A percentile compares a stretch with the other conserved stretches of the same genome.
Conservation (phyloP, 306 rosid species). For the Vigna angularis region DNA sequence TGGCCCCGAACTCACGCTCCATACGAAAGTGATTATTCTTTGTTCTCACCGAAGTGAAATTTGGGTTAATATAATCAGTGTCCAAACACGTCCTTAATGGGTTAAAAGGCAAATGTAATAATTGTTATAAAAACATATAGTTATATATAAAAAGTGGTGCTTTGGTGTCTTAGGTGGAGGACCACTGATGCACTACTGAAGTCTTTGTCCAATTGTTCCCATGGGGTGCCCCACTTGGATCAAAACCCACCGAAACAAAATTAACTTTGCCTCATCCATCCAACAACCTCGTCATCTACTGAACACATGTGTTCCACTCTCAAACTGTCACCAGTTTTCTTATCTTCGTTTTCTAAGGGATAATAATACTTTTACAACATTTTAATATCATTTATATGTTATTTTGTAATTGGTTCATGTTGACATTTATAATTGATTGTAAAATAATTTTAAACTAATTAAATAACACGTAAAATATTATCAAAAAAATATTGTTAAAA, state of each 20-base stretch:
- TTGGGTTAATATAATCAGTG: not conserved
- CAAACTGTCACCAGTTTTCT: too few relatives aligned
- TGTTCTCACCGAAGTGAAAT: not conserved
- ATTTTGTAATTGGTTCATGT: too few relatives aligned
- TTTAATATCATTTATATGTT: too few relatives aligned
- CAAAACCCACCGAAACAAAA: too few relatives aligned
- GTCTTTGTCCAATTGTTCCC: not conserved
- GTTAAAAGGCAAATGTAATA: slow-evolving; percentile 6
- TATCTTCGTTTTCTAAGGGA: too few relatives aligned
- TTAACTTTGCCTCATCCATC: too few relatives aligned
- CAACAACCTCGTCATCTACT: not conserved
- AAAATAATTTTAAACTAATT: too few relatives aligned
- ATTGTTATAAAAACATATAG: not conserved
- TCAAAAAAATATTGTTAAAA: too few relatives aligned
- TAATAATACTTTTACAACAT: too few relatives aligned
- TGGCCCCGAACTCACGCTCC: not conserved
- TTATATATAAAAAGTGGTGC: not conserved
- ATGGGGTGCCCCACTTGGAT: not conserved
- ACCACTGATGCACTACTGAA: not conserved
- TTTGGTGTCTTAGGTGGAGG: not conserved
- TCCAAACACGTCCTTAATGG: not conserved
- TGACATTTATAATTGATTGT: too few relatives aligned
- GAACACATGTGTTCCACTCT: not conserved
- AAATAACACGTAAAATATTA: too few relatives aligned
- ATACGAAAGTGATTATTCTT: not conserved